phyloP scores from a whole-genome alignment of 148 eudicot genomes.

The Vaccinium myrtillus region DNA sequence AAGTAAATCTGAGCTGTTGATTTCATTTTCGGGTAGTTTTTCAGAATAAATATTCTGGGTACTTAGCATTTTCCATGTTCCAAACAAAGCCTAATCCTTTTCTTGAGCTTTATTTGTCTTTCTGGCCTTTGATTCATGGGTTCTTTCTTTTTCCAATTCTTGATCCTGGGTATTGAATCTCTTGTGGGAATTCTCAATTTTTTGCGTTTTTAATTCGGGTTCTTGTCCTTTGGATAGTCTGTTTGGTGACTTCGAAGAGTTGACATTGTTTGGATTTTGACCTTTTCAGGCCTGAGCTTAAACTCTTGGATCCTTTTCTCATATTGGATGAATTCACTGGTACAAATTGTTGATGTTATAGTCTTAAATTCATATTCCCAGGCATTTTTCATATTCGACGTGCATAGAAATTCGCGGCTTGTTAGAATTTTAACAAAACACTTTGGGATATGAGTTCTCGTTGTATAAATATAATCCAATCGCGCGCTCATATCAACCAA shows the following conservation, averaged over 20 bases:
- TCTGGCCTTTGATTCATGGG: neutral
- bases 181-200: neutral
- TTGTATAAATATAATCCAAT: neutral
- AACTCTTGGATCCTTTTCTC: conserved; percentile 80
- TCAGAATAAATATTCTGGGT: too few species aligned
- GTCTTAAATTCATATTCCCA: neutral
- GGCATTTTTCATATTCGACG: neutral
- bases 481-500: neutral
- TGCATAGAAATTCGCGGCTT: neutral
- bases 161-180: neutral
- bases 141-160: neutral
- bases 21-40: too few species aligned
- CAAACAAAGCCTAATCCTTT: neutral
- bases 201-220: neutral
- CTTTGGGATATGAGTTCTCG: neutral
- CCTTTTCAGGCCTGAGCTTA: conserved; percentile 68
- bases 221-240: neutral
- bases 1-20: too few species aligned
- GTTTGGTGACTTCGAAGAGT: neutral
- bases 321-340: conserved; percentile 89
- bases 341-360: conserved; percentile 16
- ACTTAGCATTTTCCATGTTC: too few species aligned
- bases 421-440: neutral
- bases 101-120: neutral
- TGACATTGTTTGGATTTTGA: neutral